phyloP scores from a whole-genome alignment of 179 eudicot species.

The Silene noctiflora region DNA sequence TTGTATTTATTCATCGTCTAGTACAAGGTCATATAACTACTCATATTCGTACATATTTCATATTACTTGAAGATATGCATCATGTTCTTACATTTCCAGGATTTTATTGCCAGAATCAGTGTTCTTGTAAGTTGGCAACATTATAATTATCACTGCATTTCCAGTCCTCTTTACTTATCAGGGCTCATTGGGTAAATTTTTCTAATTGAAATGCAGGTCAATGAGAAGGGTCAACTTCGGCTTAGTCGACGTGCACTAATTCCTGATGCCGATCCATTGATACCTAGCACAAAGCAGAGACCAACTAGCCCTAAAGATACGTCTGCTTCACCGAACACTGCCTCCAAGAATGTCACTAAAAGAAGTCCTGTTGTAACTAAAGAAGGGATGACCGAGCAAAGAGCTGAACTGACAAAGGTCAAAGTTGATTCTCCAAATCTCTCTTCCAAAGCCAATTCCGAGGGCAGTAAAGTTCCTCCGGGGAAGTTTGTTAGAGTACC shows the following conservation, averaged over 20 bases:
- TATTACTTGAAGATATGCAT: neutral
- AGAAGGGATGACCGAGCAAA: conserved; percentile 31
- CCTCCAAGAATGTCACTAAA: conserved; percentile 34
- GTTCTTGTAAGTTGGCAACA: neutral
- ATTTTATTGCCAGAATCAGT: neutral
- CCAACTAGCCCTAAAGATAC: conserved; percentile 41
- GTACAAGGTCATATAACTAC: conserved; percentile 3
- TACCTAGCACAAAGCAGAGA: conserved; percentile 48
- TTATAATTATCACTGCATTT: neutral
- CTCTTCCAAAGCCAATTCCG: conserved; percentile 32
- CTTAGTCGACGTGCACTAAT: conserved; percentile 86
- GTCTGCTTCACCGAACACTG: conserved; percentile 28
- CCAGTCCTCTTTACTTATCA: neutral
- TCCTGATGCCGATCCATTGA: conserved; percentile 57
- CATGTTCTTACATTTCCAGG: neutral
- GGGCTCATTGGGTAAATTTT: conserved; percentile 4
- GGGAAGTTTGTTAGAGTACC: conserved; percentile 42
- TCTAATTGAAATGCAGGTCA: conserved; percentile 47
- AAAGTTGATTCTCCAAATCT: conserved; percentile 19
- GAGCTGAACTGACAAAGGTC: conserved; percentile 23
- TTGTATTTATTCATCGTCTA: neutral
- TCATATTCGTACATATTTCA: neutral
- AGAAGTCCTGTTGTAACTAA: conserved; percentile 29
- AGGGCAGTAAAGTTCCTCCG: conserved; percentile 28
- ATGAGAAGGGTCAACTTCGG: conserved; percentile 95